Evolutionary conservation across 164 flowering plant genomes (phyloP).

Genomic region (Brasenia schreberi): DNA sequence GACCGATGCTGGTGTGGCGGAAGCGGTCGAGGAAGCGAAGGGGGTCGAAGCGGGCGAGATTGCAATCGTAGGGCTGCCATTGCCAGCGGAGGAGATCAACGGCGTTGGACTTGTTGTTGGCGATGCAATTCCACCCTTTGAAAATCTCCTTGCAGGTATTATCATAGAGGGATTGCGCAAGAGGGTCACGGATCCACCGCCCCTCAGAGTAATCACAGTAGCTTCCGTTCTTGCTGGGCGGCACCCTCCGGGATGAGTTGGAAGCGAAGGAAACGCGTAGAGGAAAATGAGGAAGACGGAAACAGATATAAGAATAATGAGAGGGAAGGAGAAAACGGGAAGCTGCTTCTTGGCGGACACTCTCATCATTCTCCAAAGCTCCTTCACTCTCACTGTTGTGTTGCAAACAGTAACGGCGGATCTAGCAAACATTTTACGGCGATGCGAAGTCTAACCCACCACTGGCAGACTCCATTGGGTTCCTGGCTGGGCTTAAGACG

Average conservation of each 20-base stretch:
- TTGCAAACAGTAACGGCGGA: too few relatives aligned
- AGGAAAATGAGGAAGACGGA: constrained; percentile 1
- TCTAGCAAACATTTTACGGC: too few relatives aligned
- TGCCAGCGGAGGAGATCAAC: constrained; percentile 49
- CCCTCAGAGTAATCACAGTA: constrained; percentile 44
- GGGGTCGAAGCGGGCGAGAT: constrained; percentile 66
- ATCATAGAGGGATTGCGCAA: constrained; percentile 35
- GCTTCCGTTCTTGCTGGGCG: neutral
- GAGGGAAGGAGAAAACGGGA: neutral
- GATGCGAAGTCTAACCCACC: too few relatives aligned
- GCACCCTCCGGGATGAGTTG: neutral
- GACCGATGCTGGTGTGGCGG: constrained; percentile 65
- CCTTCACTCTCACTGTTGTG: too few relatives aligned
- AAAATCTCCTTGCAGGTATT: constrained; percentile 83
- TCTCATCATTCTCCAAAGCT: neutral
- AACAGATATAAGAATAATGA: neutral
- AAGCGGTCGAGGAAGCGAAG: constrained; percentile 38
- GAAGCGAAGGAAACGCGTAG: neutral
- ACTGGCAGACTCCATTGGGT: too few relatives aligned
- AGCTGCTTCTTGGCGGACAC: neutral
- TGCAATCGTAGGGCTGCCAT: constrained; percentile 62
- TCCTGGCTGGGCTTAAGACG: too few relatives aligned
- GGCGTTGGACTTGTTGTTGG: constrained; percentile 49
- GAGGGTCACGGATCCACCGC: constrained; percentile 64
- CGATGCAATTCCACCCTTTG: constrained; percentile 92